A percentile compares a stretch with the other conserved stretches of the same genome.
Evolutionary conservation across 2,329 filamentous ascomycete genomes (phyloP).

Genomic region (Aureobasidium zeae): DNA sequence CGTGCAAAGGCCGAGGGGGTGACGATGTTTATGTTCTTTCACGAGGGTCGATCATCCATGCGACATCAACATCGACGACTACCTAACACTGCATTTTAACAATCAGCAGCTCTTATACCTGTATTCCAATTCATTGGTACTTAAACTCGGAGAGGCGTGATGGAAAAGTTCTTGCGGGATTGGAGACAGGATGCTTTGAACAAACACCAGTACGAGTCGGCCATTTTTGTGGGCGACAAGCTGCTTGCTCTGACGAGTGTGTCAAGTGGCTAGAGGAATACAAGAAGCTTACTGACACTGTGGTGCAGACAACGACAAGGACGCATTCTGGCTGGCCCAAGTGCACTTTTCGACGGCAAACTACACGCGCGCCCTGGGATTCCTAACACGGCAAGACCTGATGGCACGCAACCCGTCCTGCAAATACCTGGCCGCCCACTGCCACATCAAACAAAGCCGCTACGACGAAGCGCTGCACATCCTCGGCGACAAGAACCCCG

Average conservation of each 20-base stretch:
- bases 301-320: slow-evolving; percentile 69
- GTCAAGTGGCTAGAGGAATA: slow-evolving; percentile 24
- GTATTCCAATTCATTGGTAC: slow-evolving; percentile 2
- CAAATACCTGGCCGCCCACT: slow-evolving; percentile 86
- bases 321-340: slow-evolving; percentile 97
- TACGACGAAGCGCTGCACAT: slow-evolving; percentile 81
- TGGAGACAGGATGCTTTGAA: slow-evolving; percentile 95
- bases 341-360: slow-evolving; percentile 94
- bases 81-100: slow-evolving; percentile 9
- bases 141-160: slow-evolving; percentile 30
- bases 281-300: neutral
- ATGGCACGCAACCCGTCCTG: slow-evolving; percentile 74
- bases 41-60: neutral
- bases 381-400: slow-evolving; percentile 76
- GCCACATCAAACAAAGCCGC: slow-evolving; percentile 82
- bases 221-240: slow-evolving; percentile 96
- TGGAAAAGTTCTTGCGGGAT: slow-evolving; percentile 88
- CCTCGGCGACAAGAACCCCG: slow-evolving; percentile 89
- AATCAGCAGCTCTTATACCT: slow-evolving; percentile 6
- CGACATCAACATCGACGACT: neutral
- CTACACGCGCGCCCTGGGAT: slow-evolving; percentile 81
- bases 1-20: neutral
- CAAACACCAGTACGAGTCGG: slow-evolving; percentile 91
- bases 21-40: slow-evolving; percentile 14
- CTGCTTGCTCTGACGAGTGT: slow-evolving; percentile 84